Conservation (phyloP, 2,329 filamentous ascomycete species). For the Amesomyces nigricolor region DNA sequence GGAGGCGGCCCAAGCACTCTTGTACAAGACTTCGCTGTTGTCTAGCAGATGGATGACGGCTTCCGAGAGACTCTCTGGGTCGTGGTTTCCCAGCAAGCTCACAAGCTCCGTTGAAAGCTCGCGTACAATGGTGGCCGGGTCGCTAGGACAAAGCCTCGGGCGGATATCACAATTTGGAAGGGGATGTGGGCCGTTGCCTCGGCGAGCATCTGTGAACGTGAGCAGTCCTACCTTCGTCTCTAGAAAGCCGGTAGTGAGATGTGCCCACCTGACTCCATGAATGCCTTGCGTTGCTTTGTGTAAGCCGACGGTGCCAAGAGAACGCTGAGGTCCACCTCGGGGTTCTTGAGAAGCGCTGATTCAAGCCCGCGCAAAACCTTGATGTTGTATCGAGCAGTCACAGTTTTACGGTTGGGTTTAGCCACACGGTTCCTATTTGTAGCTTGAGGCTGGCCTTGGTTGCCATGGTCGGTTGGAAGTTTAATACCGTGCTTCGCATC, state of each 20-base stretch:
- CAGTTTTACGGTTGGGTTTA: background rate
- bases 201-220: background rate
- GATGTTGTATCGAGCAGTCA: background rate
- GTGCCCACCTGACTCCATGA: background rate
- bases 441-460: too few species aligned
- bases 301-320: too few species aligned
- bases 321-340: background rate
- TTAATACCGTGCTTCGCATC: too few species aligned
- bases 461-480: too few species aligned
- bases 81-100: background rate
- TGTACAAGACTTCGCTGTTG: slow-evolving; percentile 3
- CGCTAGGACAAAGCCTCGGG: background rate
- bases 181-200: background rate
- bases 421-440: background rate
- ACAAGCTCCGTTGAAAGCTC: slow-evolving; percentile 1
- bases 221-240: background rate
- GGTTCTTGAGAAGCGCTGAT: background rate
- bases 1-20: slow-evolving; percentile 1
- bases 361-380: slow-evolving; percentile 1
- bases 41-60: slow-evolving; percentile 1
- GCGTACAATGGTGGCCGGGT: background rate
- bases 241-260: background rate
- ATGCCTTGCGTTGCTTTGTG: background rate
- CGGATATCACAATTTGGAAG: background rate
- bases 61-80: background rate